phyloP scores from a whole-genome alignment of 2,329 filamentous ascomycete species.

The Colletotrichum neosansevieriae region DNA sequence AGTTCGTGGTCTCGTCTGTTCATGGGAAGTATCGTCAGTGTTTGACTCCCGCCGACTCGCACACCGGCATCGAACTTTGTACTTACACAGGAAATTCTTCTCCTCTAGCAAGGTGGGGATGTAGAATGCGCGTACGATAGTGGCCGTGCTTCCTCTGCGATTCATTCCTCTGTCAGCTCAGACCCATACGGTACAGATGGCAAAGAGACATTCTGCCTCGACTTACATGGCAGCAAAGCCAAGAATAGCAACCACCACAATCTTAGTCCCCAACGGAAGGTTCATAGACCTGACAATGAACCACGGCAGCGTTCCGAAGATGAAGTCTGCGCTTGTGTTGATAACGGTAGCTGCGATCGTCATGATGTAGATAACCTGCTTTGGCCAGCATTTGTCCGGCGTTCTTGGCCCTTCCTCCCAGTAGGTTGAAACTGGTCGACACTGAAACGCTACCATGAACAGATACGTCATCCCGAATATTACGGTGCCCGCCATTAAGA shows the following conservation, averaged over 20 bases:
- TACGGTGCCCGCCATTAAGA: constrained; percentile 50
- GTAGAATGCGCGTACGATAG: constrained; percentile 58
- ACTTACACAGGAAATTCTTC: constrained; percentile 51
- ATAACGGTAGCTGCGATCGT: constrained; percentile 55
- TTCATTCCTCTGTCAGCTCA: not conserved
- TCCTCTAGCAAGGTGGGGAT: constrained; percentile 51
- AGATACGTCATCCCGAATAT: constrained; percentile 54
- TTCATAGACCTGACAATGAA: constrained; percentile 55
- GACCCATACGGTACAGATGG: not conserved
- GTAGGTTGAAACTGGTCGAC: constrained; percentile 52
- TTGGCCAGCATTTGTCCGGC: constrained; percentile 47
- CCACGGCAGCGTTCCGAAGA: constrained; percentile 53
- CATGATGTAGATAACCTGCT: constrained; percentile 44
- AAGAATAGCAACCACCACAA: constrained; percentile 49
- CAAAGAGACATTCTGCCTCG: not conserved
- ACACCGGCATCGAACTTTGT: rapidly evolving
- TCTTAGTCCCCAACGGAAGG: constrained; percentile 53
- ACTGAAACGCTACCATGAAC: constrained; percentile 56
- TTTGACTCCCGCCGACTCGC: too few species aligned
- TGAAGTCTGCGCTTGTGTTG: constrained; percentile 54
- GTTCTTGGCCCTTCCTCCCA: constrained; percentile 48
- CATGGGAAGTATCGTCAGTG: too few species aligned
- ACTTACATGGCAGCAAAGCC: constrained; percentile 49
- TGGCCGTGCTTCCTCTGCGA: constrained; percentile 48
- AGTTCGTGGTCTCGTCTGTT: constrained; percentile 51